Evolutionary conservation across 805 yeast species (phyloP), one percentile per base, ranked within the genome.

Genomic region (Cyberlindnera subsufficiens): DNA sequence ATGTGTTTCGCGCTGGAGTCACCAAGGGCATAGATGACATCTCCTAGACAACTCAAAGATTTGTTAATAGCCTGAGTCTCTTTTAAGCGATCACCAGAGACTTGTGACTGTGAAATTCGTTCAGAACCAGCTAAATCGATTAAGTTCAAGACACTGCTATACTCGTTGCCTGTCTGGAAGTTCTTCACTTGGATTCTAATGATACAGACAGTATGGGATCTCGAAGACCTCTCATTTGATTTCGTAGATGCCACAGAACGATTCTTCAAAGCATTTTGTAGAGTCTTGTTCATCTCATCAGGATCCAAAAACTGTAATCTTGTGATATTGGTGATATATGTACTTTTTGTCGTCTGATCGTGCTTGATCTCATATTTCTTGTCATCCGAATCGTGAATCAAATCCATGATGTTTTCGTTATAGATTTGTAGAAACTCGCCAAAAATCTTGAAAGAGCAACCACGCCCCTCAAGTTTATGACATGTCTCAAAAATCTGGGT

Each of bases 61-160:
- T 80, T 85, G 64, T 91, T 91, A 44, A 91, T 91, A 8, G 89
- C 77, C 55, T 85, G 91, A 0, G 98, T 90, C 61, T 91, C 99
- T 50, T 77, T 76, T 22, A 91, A 66, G 38, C 97, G 65, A 11
- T 81, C 86, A 0, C 97, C 97, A 1, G 76, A 74, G 0, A 79
- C 95, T 54, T 81, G 85, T 0, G 96, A 85, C 15, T 76, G 72
- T 9, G 80, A 62, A 14, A 90, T 68, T 44, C 98, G 70, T 65
- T 91, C 99, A 0, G 96, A 87, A 2, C 99, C 99, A 0, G 99
- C 99, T 42, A 91, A 68, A 64, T 91, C 99, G 38, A 93, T 80
- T 42, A 91, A 66, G 56, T 91, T 90, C 44, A 91, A 66, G 2
- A 76, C 71, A 10, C 96, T 93, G 14, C 64, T 54, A 2, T 74